phyloP scores from a whole-genome alignment of 768 basidiomycete genomes.

The Mycena floridula region DNA sequence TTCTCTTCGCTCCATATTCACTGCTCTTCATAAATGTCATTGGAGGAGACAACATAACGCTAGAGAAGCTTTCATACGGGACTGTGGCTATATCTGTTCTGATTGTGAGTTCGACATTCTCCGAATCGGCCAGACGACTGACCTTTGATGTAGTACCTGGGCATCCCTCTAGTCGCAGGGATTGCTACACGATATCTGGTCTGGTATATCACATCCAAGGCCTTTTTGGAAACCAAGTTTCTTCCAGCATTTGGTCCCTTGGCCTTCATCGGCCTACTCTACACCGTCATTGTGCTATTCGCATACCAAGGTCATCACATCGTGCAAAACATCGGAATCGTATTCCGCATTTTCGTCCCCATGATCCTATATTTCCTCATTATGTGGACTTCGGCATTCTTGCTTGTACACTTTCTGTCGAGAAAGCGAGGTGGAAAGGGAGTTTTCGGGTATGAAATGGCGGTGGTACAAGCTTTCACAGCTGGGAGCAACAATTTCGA shows the following conservation, averaged over 20 bases:
- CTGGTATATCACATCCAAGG: constrained; percentile 35
- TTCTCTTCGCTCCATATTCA: constrained; percentile 51
- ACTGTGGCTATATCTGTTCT: constrained; percentile 60
- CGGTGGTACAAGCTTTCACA: constrained; percentile 75
- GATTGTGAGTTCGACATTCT: constrained; percentile 43
- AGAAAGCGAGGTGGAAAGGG: constrained; percentile 13
- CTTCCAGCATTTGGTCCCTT: constrained; percentile 65
- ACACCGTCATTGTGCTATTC: constrained; percentile 75
- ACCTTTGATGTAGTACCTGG: constrained; percentile 57
- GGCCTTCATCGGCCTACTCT: constrained; percentile 70
- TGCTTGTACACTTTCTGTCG: constrained; percentile 41
- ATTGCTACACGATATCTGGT: constrained; percentile 59
- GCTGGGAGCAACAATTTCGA: constrained; percentile 79
- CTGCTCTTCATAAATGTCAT: constrained; percentile 72
- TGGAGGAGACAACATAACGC: constrained; percentile 31
- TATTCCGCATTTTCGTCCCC: constrained; percentile 79
- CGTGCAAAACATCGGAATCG: constrained; percentile 64
- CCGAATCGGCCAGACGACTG: neutral
- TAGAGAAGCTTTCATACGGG: constrained; percentile 45
- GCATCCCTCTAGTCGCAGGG: constrained; percentile 73
- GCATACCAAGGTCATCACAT: constrained; percentile 67
- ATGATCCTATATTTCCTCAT: constrained; percentile 72
- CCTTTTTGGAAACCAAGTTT: constrained; percentile 51
- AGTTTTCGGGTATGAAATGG: constrained; percentile 56
- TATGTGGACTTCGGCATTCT: constrained; percentile 70